phyloP scores from a whole-genome alignment of 73 alveolate species.

The Effrenium voratum region DNA sequence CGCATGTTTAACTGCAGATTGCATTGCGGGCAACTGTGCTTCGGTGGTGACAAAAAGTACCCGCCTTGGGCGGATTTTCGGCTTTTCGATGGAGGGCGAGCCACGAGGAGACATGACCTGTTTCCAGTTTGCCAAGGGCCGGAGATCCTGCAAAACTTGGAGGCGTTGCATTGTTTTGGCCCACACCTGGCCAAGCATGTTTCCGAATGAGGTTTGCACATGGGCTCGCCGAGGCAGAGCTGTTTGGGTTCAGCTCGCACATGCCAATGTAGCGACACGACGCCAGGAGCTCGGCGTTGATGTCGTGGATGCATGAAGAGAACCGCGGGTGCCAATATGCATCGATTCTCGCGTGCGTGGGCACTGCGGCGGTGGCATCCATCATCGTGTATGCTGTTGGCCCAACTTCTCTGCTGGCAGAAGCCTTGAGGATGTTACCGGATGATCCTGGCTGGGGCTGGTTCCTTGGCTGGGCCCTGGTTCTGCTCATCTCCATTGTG shows the following conservation, averaged over 20 bases:
- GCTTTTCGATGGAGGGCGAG: too few species aligned
- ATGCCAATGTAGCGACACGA: background rate
- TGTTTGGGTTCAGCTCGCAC: background rate
- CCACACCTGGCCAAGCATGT: too few species aligned
- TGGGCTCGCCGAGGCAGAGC: background rate
- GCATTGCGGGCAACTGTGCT: too few species aligned
- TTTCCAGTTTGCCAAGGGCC: too few species aligned
- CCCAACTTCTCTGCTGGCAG: background rate
- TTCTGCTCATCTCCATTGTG: background rate
- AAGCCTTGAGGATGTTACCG: constrained; percentile 19
- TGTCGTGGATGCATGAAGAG: background rate
- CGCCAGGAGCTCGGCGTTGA: background rate
- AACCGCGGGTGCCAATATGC: background rate
- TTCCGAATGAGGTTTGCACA: too few species aligned
- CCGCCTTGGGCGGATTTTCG: too few species aligned
- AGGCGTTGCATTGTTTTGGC: too few species aligned
- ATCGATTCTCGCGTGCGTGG: background rate
- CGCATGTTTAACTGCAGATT: too few species aligned
- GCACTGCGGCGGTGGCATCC: background rate
- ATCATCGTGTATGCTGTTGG: background rate
- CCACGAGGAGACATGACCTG: too few species aligned
- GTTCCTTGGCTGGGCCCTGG: constrained; percentile 42
- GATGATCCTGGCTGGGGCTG: constrained; percentile 67
- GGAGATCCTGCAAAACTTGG: too few species aligned
- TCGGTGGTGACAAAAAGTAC: too few species aligned